Conservation (phyloP, 768 basidiomycete species). For the Vararia minispora region DNA sequence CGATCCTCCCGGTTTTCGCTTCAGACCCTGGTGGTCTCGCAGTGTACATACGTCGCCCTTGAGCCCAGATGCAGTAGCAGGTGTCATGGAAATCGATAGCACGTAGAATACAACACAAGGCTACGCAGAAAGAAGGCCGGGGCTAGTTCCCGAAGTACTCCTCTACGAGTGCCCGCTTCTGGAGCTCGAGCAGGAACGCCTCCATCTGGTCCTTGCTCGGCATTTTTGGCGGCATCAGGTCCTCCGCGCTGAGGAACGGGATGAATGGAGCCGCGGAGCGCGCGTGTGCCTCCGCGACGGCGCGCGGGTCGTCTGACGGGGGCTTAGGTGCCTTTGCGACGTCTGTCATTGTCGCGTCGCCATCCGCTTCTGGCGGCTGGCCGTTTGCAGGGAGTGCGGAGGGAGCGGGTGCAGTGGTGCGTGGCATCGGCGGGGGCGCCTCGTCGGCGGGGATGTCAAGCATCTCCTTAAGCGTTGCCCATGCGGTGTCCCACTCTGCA, state of each 20-base stretch:
- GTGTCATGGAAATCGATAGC: no score
- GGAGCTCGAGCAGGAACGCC: conserved; percentile 54
- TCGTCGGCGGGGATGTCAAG: conserved; percentile 25
- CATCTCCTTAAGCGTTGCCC: conserved; percentile 5
- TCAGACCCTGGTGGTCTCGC: no score
- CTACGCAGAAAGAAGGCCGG: no score
- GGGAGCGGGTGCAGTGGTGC: conserved; percentile 19
- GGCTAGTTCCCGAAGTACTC: conserved; percentile 52
- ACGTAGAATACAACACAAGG: no score
- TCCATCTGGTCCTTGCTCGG: conserved; percentile 76
- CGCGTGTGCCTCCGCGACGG: conserved; percentile 26
- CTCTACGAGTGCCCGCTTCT: conserved; percentile 74
- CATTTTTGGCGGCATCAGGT: conserved; percentile 65
- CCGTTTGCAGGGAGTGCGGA: conserved; percentile 16
- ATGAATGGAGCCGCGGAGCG: conserved; percentile 59
- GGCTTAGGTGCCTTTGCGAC: conserved; percentile 9
- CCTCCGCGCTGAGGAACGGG: conserved; percentile 61
- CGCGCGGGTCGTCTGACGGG: conserved; percentile 12
- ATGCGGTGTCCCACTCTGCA: conserved; percentile 4
- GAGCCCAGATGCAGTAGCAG: no score
- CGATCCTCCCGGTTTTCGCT: no score
- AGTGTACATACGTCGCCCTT: no score
- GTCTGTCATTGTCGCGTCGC: conserved; percentile 22
- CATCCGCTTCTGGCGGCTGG: conserved; percentile 28
- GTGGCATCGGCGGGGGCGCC: conserved; percentile 41